phyloP scores from a whole-genome alignment of 2,329 filamentous ascomycete species.

The Corynespora cassiicola region DNA sequence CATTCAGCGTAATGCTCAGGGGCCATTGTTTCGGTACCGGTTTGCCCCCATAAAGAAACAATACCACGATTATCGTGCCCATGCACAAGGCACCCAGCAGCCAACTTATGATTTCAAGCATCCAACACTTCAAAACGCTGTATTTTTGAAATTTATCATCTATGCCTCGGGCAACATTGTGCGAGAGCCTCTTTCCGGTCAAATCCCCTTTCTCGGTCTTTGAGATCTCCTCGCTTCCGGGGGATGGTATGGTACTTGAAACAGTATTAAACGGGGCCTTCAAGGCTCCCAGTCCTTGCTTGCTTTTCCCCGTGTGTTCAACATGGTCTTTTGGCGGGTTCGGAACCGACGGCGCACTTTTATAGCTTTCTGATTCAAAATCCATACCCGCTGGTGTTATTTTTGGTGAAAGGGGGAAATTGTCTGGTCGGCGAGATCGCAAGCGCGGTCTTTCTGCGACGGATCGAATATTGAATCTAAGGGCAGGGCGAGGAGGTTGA shows the following conservation, averaged over 20 bases:
- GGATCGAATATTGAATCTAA: conserved; percentile 8
- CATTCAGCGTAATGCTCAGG: conserved; percentile 18
- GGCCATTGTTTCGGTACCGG: conserved; percentile 17
- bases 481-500: conserved; percentile 11
- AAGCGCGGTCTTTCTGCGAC: conserved; percentile 5
- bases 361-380: conserved; percentile 3
- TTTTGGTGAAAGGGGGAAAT: conserved; percentile 8
- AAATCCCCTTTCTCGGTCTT: conserved; percentile 4
- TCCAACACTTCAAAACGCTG: conserved; percentile 13
- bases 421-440: conserved; percentile 7
- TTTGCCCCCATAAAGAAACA: conserved; percentile 8
- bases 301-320: not conserved
- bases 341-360: conserved; percentile 6
- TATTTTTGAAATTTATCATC: conserved; percentile 15
- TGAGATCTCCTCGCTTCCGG: conserved; percentile 2
- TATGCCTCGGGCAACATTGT: conserved; percentile 14
- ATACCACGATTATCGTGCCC: conserved; percentile 11
- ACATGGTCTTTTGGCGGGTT: conserved; percentile 6
- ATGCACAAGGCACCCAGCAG: conserved; percentile 14
- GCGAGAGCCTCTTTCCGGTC: conserved; percentile 1
- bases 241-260: conserved; percentile 6
- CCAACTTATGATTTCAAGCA: conserved; percentile 20
- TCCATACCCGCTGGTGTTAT: conserved; percentile 6
- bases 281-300: conserved; percentile 2
- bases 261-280: conserved; percentile 5